Evolutionary conservation across 2,329 filamentous ascomycete species (phyloP).

Genomic region (Aschersonia sp.): DNA sequence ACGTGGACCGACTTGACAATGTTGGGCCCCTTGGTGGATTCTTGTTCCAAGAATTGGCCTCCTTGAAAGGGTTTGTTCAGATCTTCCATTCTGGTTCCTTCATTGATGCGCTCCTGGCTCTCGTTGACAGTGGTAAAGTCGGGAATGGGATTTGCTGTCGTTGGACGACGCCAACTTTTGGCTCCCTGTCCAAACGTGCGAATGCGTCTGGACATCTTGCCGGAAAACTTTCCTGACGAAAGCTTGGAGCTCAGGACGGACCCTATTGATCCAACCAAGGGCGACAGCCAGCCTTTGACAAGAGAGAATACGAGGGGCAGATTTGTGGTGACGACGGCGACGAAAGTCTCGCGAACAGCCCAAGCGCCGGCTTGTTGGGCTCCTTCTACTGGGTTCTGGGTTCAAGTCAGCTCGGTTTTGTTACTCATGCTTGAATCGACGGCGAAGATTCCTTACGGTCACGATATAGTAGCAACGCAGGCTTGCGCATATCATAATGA

Average conservation of each 20-base stretch:
- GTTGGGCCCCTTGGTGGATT: background rate
- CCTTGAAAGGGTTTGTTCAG: conserved; percentile 5
- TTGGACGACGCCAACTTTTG: conserved; percentile 5
- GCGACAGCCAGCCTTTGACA: conserved; percentile 19
- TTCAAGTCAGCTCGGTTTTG: conserved; percentile 2
- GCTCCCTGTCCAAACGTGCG: conserved; percentile 7
- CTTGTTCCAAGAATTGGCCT: conserved; percentile 3
- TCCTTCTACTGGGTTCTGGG: conserved; percentile 24
- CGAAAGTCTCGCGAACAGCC: conserved; percentile 28
- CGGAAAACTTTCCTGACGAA: conserved; percentile 6
- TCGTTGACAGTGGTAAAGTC: conserved; percentile 7
- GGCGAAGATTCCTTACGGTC: conserved; percentile 7
- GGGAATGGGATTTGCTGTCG: conserved; percentile 7
- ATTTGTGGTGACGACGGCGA: conserved; percentile 28
- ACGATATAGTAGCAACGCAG: conserved; percentile 17
- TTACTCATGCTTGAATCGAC: too few species aligned
- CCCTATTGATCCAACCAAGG: conserved; percentile 10
- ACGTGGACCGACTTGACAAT: background rate
- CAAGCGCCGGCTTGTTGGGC: conserved; percentile 25
- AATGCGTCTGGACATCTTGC: conserved; percentile 9
- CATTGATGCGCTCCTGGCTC: conserved; percentile 11
- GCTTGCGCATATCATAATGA: conserved; percentile 24
- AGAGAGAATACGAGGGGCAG: conserved; percentile 31
- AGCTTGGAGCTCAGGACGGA: conserved; percentile 7
- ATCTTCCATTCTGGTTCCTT: conserved; percentile 8